Base-by-base conservation (phyloP, 257 asterid species). In the Solanum sparsipilum region DNA sequence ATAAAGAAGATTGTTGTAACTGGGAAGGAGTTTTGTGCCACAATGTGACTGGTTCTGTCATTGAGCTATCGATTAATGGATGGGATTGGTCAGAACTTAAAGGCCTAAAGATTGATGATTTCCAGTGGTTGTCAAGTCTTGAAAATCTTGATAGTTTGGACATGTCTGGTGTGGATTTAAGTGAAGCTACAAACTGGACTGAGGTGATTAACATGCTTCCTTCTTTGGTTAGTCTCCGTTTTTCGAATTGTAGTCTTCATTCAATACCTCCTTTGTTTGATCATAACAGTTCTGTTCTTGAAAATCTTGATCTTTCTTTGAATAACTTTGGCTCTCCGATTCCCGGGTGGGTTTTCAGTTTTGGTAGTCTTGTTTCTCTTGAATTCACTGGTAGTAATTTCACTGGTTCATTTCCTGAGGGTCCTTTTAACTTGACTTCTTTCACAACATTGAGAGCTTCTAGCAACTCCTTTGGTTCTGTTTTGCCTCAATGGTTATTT, bases 401-500 rank as follows among this genome's bases (percentile, higher is more conserved):
- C 34, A 90, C 79, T 48, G 96, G 94, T 86, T 86, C 92, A 31
- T 89, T 93, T 41, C 96, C 96, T 2, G 86, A 90, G 71, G 89
- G 91, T 84, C 92, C 4, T 93, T 92, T 86, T 92, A 89, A 90
- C 58, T 90, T 46, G 73, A 90, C 38, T 88, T 84, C 81, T 93
- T 94, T 48, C 85, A 81, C 85, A 9, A 46, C 72, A 87, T 84
- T 93, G 87, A 93, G 92, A n/a, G 92, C 92, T 20, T 90, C 94
- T 58, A 86, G 56, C 85, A 81, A 81, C 38, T 48, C 38, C 6
- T 86, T 92, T 56, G 93, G 93, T 79, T 92, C 91, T 83, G 74
- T 36, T 13, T 94, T 94, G 46, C 94, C 96, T 7, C 65, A 56
- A 16, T 93, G 95, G 95, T 88, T 94, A 65, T 74, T 90, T 91